Evolutionary conservation across 257 asterid genomes (phyloP).

Genomic region (Solanum clarkiae): DNA sequence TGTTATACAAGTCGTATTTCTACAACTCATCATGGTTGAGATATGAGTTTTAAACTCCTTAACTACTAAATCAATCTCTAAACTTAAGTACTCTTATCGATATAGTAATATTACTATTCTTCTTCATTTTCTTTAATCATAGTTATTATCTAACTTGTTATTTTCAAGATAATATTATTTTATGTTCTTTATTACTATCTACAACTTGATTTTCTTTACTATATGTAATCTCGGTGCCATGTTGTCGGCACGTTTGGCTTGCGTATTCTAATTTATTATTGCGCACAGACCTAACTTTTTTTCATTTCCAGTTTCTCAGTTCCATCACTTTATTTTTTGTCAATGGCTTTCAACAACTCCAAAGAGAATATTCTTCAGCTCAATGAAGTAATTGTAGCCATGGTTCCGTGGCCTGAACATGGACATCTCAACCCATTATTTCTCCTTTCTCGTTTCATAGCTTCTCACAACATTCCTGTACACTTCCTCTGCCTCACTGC

Average conservation of each 20-base stretch:
- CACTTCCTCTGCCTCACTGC: background rate
- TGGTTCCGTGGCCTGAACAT: background rate
- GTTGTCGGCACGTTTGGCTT: background rate
- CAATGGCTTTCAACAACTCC: background rate
- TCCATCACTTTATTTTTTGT: background rate
- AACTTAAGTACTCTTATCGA: no score
- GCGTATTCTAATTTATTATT: background rate
- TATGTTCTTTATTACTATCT: no score
- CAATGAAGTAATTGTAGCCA: background rate
- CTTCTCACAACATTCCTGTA: background rate
- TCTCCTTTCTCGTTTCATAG: background rate
- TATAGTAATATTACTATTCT: no score
- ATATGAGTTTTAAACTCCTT: no score
- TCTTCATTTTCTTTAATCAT: no score
- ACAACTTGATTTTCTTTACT: background rate
- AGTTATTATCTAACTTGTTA: no score
- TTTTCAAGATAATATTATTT: no score
- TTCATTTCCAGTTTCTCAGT: background rate
- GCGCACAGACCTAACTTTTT: background rate
- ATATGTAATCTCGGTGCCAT: background rate
- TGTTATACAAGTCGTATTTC: no score
- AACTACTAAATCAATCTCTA: no score
- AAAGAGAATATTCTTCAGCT: background rate
- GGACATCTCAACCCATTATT: background rate
- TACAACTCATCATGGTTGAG: no score